These are phyloP conservation scores for Chrysanthemum seticuspe DNA, from an alignment of 129 eudicot species.

Conservation along the genomic window DNA sequence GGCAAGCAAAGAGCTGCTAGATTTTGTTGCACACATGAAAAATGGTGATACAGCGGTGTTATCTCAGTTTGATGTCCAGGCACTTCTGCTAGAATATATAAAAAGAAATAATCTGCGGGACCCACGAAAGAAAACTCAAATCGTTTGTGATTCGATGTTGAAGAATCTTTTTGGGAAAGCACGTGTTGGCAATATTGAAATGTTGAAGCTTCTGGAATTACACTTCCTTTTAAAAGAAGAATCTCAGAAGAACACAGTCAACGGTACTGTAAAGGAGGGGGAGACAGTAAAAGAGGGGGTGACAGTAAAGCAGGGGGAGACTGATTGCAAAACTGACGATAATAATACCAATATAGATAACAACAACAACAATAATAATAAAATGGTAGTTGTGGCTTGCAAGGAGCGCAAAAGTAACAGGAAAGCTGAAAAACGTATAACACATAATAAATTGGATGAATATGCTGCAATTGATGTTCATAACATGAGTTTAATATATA, in stretches of 20 bases:
- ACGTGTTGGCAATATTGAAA: slow-evolving; percentile 80
- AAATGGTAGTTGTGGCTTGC: slow-evolving; percentile 31
- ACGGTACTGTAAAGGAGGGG: slow-evolving; percentile 28
- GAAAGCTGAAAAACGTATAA: slow-evolving; percentile 54
- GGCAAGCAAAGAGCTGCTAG: slow-evolving; percentile 84
- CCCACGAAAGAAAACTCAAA: slow-evolving; percentile 77
- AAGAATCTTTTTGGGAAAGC: slow-evolving; percentile 65
- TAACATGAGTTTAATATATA: slow-evolving; percentile 77
- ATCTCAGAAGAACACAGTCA: slow-evolving; percentile 39
- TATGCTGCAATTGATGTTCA: slow-evolving; percentile 97
- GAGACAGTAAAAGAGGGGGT: slow-evolving; percentile 27
- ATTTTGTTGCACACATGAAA: slow-evolving; percentile 79
- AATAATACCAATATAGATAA: too few species aligned
- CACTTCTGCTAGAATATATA: slow-evolving; percentile 70
- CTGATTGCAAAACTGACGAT: slow-evolving; percentile 40
- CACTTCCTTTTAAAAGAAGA: slow-evolving; percentile 63
- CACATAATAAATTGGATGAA: slow-evolving; percentile 62
- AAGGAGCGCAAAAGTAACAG: slow-evolving; percentile 59
- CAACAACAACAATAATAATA: too few species aligned
- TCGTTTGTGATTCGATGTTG: slow-evolving; percentile 76
- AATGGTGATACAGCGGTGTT: slow-evolving; percentile 72
- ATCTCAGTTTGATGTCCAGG: slow-evolving; percentile 79
- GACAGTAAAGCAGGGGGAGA: slow-evolving; percentile 28
- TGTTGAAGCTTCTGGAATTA: slow-evolving; percentile 85
- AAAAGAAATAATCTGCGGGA: slow-evolving; percentile 79